Conservation (phyloP, 2,329 filamentous ascomycete species). For the Capronia epimyces region DNA sequence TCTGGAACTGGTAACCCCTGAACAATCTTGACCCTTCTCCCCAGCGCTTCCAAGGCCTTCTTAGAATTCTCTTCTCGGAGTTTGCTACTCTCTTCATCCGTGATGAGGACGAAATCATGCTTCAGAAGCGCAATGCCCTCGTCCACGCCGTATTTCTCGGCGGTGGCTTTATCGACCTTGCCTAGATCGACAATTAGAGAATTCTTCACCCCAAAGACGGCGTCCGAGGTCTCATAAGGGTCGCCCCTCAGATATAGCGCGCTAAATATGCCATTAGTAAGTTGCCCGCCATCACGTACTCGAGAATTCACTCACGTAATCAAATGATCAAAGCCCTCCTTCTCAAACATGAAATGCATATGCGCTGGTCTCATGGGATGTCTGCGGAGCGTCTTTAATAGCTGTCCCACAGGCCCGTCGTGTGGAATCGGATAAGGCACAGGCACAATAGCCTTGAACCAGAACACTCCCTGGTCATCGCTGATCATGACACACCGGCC, state of each 20-base stretch:
- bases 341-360: constrained; percentile 86
- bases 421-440: constrained; percentile 81
- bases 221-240: constrained; percentile 31
- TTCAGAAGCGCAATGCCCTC: constrained; percentile 36
- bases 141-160: constrained; percentile 29
- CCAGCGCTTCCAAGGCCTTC: constrained; percentile 62
- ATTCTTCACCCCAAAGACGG: constrained; percentile 34
- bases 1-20: constrained; percentile 73
- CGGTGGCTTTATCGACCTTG: constrained; percentile 28
- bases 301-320: constrained; percentile 72
- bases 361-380: constrained; percentile 73
- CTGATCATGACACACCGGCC: constrained; percentile 66
- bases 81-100: constrained; percentile 59
- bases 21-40: constrained; percentile 64
- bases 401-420: constrained; percentile 73
- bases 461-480: constrained; percentile 69
- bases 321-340: constrained; percentile 69
- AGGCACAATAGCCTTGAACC: constrained; percentile 78
- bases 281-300: neutral
- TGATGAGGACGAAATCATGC: constrained; percentile 30
- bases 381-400: constrained; percentile 61
- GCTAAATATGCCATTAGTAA: constrained; percentile 20
- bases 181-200: constrained; percentile 30
- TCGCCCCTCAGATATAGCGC: constrained; percentile 32
- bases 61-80: constrained; percentile 62